Percentiles rank a stretch among this genome's conserved stretches.
These are phyloP conservation scores for Pholiota adiposa DNA, from an alignment of 1,284 basidiomycete species.

Conservation along the genomic window DNA sequence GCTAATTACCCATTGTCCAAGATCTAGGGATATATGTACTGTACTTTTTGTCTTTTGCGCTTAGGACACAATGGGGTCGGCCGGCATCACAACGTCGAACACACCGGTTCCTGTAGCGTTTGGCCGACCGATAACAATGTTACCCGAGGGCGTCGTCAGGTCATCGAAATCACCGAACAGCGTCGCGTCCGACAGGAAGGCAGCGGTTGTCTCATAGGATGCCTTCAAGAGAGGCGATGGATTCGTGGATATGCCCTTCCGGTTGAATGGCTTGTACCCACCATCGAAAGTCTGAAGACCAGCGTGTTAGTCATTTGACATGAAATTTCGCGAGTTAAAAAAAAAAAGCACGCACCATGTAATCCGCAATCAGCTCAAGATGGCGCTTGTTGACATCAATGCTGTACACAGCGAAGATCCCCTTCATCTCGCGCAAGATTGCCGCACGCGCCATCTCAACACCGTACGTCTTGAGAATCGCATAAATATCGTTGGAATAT, in stretches of 20 bases:
- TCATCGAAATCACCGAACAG: conserved; percentile 96
- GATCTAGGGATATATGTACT: conserved; percentile 16
- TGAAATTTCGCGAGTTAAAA: background rate
- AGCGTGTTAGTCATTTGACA: conserved; percentile 5
- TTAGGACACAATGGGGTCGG: conserved; percentile 28
- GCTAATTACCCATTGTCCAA: conserved; percentile 2
- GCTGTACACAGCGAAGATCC: conserved; percentile 96
- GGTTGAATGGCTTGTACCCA: conserved; percentile 97
- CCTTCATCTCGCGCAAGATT: conserved; percentile 89
- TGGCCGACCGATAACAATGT: conserved; percentile 89
- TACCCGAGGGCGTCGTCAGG: conserved; percentile 86
- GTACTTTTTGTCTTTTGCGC: conserved; percentile 12
- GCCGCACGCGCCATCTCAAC: conserved; percentile 96
- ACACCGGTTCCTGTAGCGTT: conserved; percentile 86
- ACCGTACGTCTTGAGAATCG: conserved; percentile 91
- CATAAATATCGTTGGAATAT: conserved; percentile 96
- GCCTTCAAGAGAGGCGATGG: conserved; percentile 96
- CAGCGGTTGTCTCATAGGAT: conserved; percentile 96
- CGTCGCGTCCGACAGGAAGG: conserved; percentile 94
- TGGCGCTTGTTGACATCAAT: conserved; percentile 97
- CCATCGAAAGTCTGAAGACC: conserved; percentile 88
- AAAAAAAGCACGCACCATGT: conserved; percentile 77
- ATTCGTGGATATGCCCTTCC: conserved; percentile 91
- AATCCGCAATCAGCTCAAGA: conserved; percentile 97
- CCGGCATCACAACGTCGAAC: conserved; percentile 80